phyloP scores from a whole-genome alignment of 768 basidiomycete genomes.

The Agaricus sinodeliciosus region DNA sequence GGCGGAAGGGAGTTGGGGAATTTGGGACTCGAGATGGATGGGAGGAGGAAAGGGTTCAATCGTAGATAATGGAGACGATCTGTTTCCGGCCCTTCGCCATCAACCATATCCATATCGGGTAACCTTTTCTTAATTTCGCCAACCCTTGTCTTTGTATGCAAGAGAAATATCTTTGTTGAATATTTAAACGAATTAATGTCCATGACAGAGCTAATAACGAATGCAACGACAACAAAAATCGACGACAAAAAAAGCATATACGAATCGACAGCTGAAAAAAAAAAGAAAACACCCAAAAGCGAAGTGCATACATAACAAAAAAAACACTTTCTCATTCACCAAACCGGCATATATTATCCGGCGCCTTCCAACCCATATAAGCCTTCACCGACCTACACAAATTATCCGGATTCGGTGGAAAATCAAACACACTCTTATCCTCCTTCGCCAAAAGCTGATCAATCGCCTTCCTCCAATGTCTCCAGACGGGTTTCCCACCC shows the following conservation, averaged over 20 bases:
- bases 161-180: background rate
- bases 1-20: conserved; percentile 5
- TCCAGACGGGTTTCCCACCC: conserved; percentile 7
- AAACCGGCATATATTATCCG: too few relatives aligned
- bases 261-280: too few relatives aligned
- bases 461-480: conserved; percentile 8
- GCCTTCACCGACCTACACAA: conserved; percentile 46
- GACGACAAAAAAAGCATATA: too few relatives aligned
- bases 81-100: conserved; percentile 17
- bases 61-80: conserved; percentile 9
- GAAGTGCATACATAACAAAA: too few relatives aligned
- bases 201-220: too few relatives aligned
- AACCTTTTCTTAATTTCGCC: background rate
- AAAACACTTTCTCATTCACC: background rate
- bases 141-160: too few relatives aligned
- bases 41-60: conserved; percentile 9
- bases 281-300: too few relatives aligned
- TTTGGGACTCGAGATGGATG: conserved; percentile 5
- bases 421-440: conserved; percentile 24
- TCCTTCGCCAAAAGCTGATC: conserved; percentile 5
- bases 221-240: too few relatives aligned
- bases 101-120: conserved; percentile 14
- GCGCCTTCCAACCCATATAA: conserved; percentile 44
- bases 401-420: conserved; percentile 17
- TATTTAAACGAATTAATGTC: too few relatives aligned